These are phyloP conservation scores for Botryotinia calthae DNA, from an alignment of 2,329 filamentous ascomycete genomes.

Conservation along the genomic window DNA sequence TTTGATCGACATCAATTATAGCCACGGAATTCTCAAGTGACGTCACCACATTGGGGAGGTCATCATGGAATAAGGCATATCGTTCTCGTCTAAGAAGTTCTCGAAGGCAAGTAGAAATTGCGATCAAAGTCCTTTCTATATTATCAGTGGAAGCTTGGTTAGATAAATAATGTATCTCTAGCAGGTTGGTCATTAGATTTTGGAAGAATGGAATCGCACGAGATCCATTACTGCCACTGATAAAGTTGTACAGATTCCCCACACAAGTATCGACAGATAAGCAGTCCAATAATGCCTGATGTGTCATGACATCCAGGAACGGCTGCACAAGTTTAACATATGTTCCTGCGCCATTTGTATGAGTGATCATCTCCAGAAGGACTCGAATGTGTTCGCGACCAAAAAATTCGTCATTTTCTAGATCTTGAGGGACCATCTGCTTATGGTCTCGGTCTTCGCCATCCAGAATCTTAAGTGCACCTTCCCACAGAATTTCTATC, in stretches of 20 bases:
- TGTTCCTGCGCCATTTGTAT: neutral
- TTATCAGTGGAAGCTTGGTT: neutral
- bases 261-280: constrained; percentile 16
- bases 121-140: neutral
- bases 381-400: constrained; percentile 2
- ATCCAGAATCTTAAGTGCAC: constrained; percentile 25
- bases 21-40: neutral
- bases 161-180: neutral
- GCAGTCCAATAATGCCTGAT: constrained; percentile 16
- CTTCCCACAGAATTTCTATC: constrained; percentile 23
- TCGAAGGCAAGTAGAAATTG: constrained; percentile 4
- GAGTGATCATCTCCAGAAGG: constrained; percentile 2
- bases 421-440: constrained; percentile 25
- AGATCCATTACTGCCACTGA: constrained; percentile 18
- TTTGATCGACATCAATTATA: neutral
- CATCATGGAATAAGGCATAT: constrained; percentile 10
- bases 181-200: neutral
- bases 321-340: constrained; percentile 10
- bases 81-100: constrained; percentile 15
- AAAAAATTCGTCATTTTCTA: constrained; percentile 21
- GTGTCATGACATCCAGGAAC: constrained; percentile 11
- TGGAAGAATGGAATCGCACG: constrained; percentile 17
- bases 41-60: neutral
- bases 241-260: constrained; percentile 8
- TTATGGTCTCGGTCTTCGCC: constrained; percentile 24